Evolutionary conservation across 345 rosid genomes (phyloP), one percentile per base, ranked within the genome.

Genomic region (Boechera retrofracta): DNA sequence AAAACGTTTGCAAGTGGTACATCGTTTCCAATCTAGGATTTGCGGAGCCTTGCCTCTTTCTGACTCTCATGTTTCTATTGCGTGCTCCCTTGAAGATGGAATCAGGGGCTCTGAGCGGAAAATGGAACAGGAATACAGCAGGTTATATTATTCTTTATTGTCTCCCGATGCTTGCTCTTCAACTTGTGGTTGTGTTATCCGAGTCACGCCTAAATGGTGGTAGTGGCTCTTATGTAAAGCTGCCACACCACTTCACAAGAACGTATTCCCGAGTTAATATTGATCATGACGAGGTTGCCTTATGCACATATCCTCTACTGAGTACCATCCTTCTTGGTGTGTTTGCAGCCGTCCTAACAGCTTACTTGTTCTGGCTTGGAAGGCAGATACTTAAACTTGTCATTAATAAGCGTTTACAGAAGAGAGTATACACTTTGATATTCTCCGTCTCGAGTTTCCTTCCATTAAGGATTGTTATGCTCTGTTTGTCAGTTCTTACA

Each of bases 21-120:
- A 87, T 95, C 39, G 83, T 91, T 65, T 95, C 96, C 15, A 95
- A 87, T 82, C 83, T 95, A 66, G 99, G 99, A 32, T 95, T 95
- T 85, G 92, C 98, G 58, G 99, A 95, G 78, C 99, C 99, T 73
- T 95, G 99, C 79, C 77, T 95, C 52, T 93, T 93, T 83, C 88
- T 92, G 38, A 89, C 97, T 8, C 87, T 92, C 6, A 83, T 88
- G 78, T 88, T 93, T 85, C 93, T 92, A 13, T 88, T 95, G 24
- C 97, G 96, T 7, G 97, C 99, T 10, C 91, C 99, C 11, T 86
- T 95, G 69, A 91, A 91, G 81, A 85, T 86, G 86, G 89, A 91
- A 29, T 81, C 90, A 0, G 98, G 98, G 56, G 85, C 83, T 45
- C 76, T 93, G 56, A 86, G 89, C 69, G 85, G 41, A 28, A 87